Evolutionary conservation across 2,329 filamentous ascomycete genomes (phyloP), one percentile per base, ranked within the genome.

Genomic region (Colletotrichum viniferum): DNA sequence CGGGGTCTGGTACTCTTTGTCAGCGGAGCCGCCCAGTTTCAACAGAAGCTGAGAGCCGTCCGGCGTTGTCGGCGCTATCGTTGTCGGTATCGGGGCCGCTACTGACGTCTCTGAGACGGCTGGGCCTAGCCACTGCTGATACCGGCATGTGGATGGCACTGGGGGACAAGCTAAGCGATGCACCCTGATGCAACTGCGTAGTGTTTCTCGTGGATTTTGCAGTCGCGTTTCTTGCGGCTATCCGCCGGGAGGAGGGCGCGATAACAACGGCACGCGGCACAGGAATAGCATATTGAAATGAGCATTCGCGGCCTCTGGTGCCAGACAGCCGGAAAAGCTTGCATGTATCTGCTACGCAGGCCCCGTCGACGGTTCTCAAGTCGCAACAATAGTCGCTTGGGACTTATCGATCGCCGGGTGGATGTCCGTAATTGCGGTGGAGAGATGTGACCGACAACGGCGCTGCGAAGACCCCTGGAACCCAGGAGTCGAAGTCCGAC

Each of bases 371-470:
- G 61, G 56, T 66, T 72, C 52, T 75, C 73, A 48, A 55, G 38
- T 65, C 43, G 73, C 56, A 56, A 67, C 69, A 75, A n/a, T 58
- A 28, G 55, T 34, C 72, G 73, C 63, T 56, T 68, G 56, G 62
- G 30, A 74, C 68, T 74, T 71, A 66, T 55, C 72, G 30, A 55
- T 61, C 36, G 62, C 61, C 55, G 68, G 38, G 72, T 74, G 67
- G 60, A 34, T 66, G 72, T 52, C 30, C 55, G 68, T 71, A 48
- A 75, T 73, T 75, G 69, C 62, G 48, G 73, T 58, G 73, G 60
- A 67, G 43, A 52, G 38, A 48, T 48, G 65, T 72, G 73, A 68
- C 62, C 63, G 56, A 73, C 56, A 60, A 68, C 69, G 73, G 56
- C 73, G 69, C 52, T 66, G 69, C 55, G 55, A 21, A 61, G 30